These are phyloP conservation scores for Sordaria brevicollis DNA, from an alignment of 495 filamentous ascomycete genomes.

Conservation along the genomic window DNA sequence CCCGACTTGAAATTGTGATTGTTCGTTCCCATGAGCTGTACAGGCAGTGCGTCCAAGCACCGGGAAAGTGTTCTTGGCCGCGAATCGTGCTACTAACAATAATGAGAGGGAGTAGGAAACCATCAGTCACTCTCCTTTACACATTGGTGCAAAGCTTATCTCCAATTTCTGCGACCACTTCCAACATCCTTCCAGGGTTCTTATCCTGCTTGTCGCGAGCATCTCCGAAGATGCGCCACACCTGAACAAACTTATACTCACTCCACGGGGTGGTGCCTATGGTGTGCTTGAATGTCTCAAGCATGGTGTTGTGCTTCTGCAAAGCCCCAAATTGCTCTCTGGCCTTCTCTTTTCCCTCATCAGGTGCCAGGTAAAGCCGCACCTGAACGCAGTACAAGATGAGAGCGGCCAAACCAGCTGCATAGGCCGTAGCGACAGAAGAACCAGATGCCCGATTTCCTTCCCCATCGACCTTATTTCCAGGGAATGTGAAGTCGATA, in stretches of 20 bases:
- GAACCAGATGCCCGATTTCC: conserved; percentile 4
- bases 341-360: conserved; percentile 1
- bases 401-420: conserved; percentile 18
- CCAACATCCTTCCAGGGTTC: conserved; percentile 3
- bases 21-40: too few species aligned
- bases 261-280: conserved; percentile 10
- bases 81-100: too few species aligned
- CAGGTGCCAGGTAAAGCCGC: background rate
- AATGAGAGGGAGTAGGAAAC: background rate
- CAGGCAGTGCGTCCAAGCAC: background rate
- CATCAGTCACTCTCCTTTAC: background rate
- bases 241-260: conserved; percentile 16
- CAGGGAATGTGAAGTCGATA: conserved; percentile 18
- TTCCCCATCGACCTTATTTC: conserved; percentile 10
- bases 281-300: conserved; percentile 11
- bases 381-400: conserved; percentile 18
- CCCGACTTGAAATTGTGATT: too few species aligned
- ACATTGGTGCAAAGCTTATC: background rate
- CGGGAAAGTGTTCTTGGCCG: background rate
- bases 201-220: conserved; percentile 7
- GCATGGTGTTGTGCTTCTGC: conserved; percentile 18
- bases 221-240: conserved; percentile 12
- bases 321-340: conserved; percentile 9
- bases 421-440: conserved; percentile 18
- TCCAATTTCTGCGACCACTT: conserved; percentile 3